Evolutionary conservation across 495 filamentous ascomycete species (phyloP).

Genomic region (Barbatosphaeria neglecta): DNA sequence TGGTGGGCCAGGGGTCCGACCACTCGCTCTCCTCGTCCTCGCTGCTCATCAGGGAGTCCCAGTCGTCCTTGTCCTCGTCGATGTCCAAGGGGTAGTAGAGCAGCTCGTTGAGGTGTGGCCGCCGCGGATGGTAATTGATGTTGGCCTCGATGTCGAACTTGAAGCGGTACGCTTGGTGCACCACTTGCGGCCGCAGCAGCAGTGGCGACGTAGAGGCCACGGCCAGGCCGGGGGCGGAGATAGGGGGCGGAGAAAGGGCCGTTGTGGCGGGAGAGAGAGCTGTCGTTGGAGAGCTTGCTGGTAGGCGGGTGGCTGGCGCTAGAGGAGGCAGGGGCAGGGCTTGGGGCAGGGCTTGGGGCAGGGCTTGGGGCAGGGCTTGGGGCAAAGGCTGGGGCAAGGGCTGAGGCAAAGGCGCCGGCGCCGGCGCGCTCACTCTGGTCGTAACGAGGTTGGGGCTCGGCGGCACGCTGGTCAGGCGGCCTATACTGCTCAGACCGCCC

Average conservation of each 20-base stretch:
- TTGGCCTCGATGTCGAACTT: slow-evolving; percentile 38
- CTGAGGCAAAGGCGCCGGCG: neutral
- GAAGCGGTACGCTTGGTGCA: slow-evolving; percentile 38
- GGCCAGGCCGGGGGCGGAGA: no score
- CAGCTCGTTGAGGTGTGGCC: slow-evolving; percentile 31
- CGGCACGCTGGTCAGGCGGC: slow-evolving; percentile 4
- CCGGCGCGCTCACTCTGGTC: slow-evolving; percentile 8
- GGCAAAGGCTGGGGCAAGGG: neutral
- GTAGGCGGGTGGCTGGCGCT: slow-evolving; percentile 1
- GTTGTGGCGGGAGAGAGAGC: no score
- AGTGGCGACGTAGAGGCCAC: neutral
- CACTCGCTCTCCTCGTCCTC: slow-evolving; percentile 17
- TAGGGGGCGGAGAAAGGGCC: no score
- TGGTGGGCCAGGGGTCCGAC: slow-evolving; percentile 27
- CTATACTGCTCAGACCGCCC: neutral
- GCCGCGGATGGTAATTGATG: slow-evolving; percentile 32
- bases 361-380: neutral
- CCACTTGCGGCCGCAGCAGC: slow-evolving; percentile 8
- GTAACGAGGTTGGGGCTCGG: neutral
- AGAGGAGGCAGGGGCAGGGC: slow-evolving; percentile 2
- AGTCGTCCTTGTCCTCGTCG: slow-evolving; percentile 20
- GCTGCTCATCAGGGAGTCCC: slow-evolving; percentile 2
- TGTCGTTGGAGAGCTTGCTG: no score
- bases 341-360: neutral
- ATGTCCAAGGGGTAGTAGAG: slow-evolving; percentile 29